Conservation (phyloP, 1,139 yeast genomes). For the Tardiomyces blankii region DNA sequence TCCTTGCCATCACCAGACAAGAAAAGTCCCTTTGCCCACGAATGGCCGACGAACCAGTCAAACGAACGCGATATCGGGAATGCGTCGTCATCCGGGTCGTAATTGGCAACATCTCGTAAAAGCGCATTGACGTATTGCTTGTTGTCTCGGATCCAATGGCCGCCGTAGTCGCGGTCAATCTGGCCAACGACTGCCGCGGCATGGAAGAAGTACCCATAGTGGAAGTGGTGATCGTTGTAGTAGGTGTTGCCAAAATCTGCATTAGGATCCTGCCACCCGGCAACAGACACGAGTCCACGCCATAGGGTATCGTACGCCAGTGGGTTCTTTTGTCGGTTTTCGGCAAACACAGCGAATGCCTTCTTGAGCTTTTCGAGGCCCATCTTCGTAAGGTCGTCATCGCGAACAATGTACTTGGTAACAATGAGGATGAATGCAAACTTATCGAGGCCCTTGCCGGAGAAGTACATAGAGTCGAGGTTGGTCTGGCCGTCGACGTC, state of each 20-base stretch:
- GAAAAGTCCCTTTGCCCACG: constrained; percentile 72
- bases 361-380: constrained; percentile 40
- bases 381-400: constrained; percentile 33
- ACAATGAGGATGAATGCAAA: constrained; percentile 60
- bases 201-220: constrained; percentile 66
- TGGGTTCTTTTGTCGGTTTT: constrained; percentile 45
- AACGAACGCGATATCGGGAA: constrained; percentile 72
- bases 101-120: constrained; percentile 71
- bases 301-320: constrained; percentile 57
- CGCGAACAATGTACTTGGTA: constrained; percentile 30
- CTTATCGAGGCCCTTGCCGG: constrained; percentile 65
- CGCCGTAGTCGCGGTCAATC: constrained; percentile 48
- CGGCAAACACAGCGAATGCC: constrained; percentile 41
- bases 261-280: constrained; percentile 36
- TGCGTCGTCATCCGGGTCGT: constrained; percentile 43
- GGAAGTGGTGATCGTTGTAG: constrained; percentile 77
- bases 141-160: constrained; percentile 56
- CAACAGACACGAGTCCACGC: constrained; percentile 53
- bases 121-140: constrained; percentile 55
- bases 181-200: constrained; percentile 69
- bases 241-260: constrained; percentile 58
- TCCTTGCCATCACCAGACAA: constrained; percentile 66
- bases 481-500: constrained; percentile 43
- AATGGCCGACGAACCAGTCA: constrained; percentile 76
- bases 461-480: constrained; percentile 45